Evolutionary conservation across 2,329 filamentous ascomycete species (phyloP), one percentile per base, ranked within the genome.

Genomic region (Tolypocladium capitatum): DNA sequence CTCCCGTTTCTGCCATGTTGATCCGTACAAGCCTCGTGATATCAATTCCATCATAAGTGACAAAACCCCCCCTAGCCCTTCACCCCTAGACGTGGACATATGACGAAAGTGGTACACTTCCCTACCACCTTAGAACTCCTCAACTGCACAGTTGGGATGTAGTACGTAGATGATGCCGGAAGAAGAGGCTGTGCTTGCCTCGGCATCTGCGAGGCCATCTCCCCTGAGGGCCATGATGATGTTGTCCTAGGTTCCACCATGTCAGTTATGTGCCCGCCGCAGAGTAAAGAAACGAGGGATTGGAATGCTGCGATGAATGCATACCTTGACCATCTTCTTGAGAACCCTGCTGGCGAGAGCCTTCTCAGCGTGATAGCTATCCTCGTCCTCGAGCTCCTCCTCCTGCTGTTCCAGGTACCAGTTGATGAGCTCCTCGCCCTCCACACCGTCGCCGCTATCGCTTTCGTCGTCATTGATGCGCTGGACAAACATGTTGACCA

Each of bases 391-490:
- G 50, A 98, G 69, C 60, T 94, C 84, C 18, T 81, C 78, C 64
- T 98, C 92, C 58, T 86, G 85, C 66, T 91, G 83, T 68, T 97
- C 91, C 21, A 97, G 74, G 63, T 95, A 98, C 88, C 89, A 95
- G 45, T 86, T 70, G 31, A 94, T 68, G 31, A 98, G 73, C 41
- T 83, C 83, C 46, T 94, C 84, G 55, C 87, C 83, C 51, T 89
- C 84, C 11, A 96, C 83, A 48, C 92, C 92, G 55, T 95, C 87
- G 36, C 86, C 87, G 0, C 72, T 78, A 11, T 71, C 74, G 33
- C 74, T 71, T 66, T 97, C 89, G 58, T 94, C 88, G 48, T 91
- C 84, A 56, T 84, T 87, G 57, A 98, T 81, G 24, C 84, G 81
- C 55, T 83, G 79, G 30, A 96, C 86, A 43, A 98, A 73, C 59